A percentile compares a stretch with the other conserved stretches of the same genome.
These are phyloP conservation scores for Coemansia sp. DNA, from an alignment of 192 early-diverging fungal genomes.

Conservation along the genomic window DNA sequence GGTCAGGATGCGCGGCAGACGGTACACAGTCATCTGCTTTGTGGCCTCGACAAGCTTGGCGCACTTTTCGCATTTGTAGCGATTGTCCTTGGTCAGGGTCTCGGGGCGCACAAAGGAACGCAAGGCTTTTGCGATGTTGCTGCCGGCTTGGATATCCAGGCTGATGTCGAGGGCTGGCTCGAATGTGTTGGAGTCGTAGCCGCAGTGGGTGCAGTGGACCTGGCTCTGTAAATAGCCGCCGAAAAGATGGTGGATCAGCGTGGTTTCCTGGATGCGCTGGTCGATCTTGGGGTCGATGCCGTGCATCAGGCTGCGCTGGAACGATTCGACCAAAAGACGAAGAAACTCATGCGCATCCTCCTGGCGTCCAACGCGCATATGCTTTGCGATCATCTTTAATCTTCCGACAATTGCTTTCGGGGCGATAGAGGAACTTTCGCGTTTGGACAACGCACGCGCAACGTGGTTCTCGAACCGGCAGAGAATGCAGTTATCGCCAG, in stretches of 20 bases:
- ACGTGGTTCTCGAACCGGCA: slow-evolving; percentile 73
- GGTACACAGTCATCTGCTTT: slow-evolving; percentile 78
- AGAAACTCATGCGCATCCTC: slow-evolving; percentile 93
- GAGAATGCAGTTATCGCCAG: slow-evolving; percentile 66
- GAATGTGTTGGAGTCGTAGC: slow-evolving; percentile 71
- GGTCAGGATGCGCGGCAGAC: slow-evolving; percentile 67
- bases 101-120: slow-evolving; percentile 73
- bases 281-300: slow-evolving; percentile 66
- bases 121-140: slow-evolving; percentile 66
- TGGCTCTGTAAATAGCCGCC: slow-evolving; percentile 80
- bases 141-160: slow-evolving; percentile 69
- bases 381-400: slow-evolving; percentile 70
- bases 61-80: slow-evolving; percentile 84
- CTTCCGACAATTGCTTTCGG: slow-evolving; percentile 67
- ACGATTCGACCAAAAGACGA: slow-evolving; percentile 64
- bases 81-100: slow-evolving; percentile 62
- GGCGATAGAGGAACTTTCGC: slow-evolving; percentile 54
- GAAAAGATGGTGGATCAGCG: slow-evolving; percentile 78
- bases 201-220: slow-evolving; percentile 72
- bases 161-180: slow-evolving; percentile 77
- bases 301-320: slow-evolving; percentile 63
- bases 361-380: slow-evolving; percentile 76
- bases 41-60: slow-evolving; percentile 70
- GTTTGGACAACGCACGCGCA: slow-evolving; percentile 54
- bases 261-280: slow-evolving; percentile 71